Conservation (phyloP, 2,329 filamentous ascomycete species). For the Penicillium capsulatum region DNA sequence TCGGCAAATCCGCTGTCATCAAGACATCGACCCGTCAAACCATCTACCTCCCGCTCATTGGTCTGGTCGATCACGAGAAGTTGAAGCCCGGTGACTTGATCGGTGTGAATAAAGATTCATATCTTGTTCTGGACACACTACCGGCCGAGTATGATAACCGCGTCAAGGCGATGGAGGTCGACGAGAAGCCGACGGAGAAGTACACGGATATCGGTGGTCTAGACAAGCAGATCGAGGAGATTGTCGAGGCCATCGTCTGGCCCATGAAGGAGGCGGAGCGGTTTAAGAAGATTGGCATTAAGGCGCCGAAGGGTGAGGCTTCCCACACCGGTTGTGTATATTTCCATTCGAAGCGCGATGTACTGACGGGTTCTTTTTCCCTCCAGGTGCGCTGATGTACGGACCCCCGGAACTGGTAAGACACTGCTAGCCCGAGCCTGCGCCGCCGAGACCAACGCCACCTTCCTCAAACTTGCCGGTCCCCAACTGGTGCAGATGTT, state of each 20-base stretch:
- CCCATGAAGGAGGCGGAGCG: slow-evolving; percentile 99
- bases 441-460: slow-evolving; percentile 95
- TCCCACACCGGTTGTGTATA: neutral
- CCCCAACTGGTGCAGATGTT: slow-evolving; percentile 99
- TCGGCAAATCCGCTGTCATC: slow-evolving; percentile 98
- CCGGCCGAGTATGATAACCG: slow-evolving; percentile 97
- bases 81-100: slow-evolving; percentile 95
- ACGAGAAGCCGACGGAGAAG: slow-evolving; percentile 99
- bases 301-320: slow-evolving; percentile 86
- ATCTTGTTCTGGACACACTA: slow-evolving; percentile 91
- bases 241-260: slow-evolving; percentile 98
- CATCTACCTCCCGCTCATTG: slow-evolving; percentile 96
- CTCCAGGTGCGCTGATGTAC: slow-evolving; percentile 90
- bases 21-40: slow-evolving; percentile 98
- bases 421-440: slow-evolving; percentile 79
- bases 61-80: slow-evolving; percentile 89
- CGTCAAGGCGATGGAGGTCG: slow-evolving; percentile 99
- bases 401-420: slow-evolving; percentile 55
- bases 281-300: slow-evolving; percentile 99
- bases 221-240: slow-evolving; percentile 98
- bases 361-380: slow-evolving; percentile 8
- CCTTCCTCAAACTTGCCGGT: slow-evolving; percentile 95
- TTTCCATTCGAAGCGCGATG: neutral
- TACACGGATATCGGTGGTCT: slow-evolving; percentile 96
- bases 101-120: slow-evolving; percentile 98